Conservation (phyloP, 75 land plant species). For the Chamaecyparis obtusa region DNA sequence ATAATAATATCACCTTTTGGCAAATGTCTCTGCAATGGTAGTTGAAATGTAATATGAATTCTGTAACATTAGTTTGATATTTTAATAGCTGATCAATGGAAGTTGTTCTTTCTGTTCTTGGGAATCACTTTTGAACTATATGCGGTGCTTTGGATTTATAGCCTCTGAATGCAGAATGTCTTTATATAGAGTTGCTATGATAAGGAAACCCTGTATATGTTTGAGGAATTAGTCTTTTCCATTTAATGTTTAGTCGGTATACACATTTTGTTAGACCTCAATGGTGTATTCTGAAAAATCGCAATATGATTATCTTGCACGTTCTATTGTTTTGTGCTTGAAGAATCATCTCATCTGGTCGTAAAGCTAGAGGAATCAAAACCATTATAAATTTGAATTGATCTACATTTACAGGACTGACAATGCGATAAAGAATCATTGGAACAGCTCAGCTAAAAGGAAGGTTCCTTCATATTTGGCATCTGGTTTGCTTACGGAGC, state of each 20-base stretch:
- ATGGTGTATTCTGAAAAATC: background rate
- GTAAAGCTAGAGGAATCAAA: background rate
- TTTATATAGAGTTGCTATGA: background rate
- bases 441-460: conserved; percentile 90
- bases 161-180: background rate
- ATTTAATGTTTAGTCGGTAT: background rate
- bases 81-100: background rate
- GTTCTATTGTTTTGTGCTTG: background rate
- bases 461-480: conserved; percentile 62
- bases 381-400: background rate
- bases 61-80: background rate
- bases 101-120: background rate
- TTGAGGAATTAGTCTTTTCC: background rate
- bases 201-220: background rate
- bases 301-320: background rate
- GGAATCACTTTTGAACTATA: background rate
- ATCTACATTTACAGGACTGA: conserved; percentile 62
- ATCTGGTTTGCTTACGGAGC: conserved; percentile 53
- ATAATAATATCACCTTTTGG: background rate
- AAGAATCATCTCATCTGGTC: background rate
- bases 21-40: background rate
- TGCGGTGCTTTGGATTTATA: background rate
- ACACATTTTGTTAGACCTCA: background rate
- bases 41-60: background rate
- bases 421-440: conserved; percentile 93